phyloP scores from a whole-genome alignment of 306 rosid species.

The Castanea crenata region DNA sequence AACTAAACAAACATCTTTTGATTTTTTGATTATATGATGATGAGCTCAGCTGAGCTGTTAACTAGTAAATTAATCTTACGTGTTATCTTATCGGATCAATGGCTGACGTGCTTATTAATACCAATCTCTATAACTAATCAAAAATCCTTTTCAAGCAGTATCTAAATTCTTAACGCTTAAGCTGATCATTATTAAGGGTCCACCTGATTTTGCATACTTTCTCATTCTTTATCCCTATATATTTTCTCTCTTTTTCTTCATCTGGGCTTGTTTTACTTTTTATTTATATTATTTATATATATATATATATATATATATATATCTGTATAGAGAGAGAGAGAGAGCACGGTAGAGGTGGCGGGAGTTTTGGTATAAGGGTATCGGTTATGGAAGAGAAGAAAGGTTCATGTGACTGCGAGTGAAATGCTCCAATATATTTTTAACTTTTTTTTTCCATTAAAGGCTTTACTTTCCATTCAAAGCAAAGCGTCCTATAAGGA shows the following conservation, averaged over 20 bases:
- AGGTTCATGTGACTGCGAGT: conserved; percentile 22
- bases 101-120: background rate
- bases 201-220: background rate
- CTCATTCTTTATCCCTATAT: no score
- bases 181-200: background rate
- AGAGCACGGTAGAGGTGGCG: conserved; percentile 32
- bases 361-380: conserved; percentile 29
- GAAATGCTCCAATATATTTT: background rate
- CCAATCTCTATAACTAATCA: background rate
- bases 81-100: background rate
- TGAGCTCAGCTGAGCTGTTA: conserved; percentile 27
- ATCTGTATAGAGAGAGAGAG: background rate
- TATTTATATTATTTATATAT: no score
- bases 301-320: no score
- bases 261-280: no score
- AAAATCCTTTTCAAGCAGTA: background rate
- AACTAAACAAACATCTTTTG: background rate
- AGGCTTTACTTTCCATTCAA: conserved; percentile 40
- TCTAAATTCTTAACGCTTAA: background rate
- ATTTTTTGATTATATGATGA: background rate
- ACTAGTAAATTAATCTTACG: background rate
- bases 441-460: background rate
- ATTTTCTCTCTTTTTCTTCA: no score
- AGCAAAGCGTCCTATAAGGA: conserved; percentile 46
- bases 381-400: conserved; percentile 44